These are phyloP conservation scores for Epichloe sylvatica DNA, from an alignment of 2,329 filamentous ascomycete species.

Conservation along the genomic window DNA sequence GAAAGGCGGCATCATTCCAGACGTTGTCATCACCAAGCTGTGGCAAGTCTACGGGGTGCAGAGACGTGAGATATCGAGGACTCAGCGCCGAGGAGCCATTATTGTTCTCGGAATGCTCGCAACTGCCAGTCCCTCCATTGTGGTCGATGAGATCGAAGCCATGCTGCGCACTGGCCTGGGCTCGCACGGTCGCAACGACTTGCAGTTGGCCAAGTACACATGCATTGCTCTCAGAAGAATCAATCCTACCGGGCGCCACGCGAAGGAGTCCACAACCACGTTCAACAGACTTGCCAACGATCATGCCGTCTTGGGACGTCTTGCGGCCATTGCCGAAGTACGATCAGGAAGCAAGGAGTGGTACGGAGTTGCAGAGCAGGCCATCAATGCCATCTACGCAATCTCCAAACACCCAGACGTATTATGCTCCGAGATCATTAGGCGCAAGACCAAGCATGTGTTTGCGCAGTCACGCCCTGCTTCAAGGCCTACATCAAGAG, in stretches of 20 bases:
- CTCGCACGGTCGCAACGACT: slow-evolving; percentile 61
- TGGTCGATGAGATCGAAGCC: slow-evolving; percentile 86
- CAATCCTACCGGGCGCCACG: slow-evolving; percentile 68
- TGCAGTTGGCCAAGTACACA: slow-evolving; percentile 86
- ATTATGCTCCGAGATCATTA: slow-evolving; percentile 79
- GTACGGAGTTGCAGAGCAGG: slow-evolving; percentile 91
- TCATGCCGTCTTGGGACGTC: slow-evolving; percentile 67
- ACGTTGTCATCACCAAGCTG: slow-evolving; percentile 75
- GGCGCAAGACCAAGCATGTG: slow-evolving; percentile 72
- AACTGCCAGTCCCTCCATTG: slow-evolving; percentile 80
- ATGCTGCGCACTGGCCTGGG: slow-evolving; percentile 87
- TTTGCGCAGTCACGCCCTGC: slow-evolving; percentile 38
- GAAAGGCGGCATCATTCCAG: slow-evolving; percentile 76
- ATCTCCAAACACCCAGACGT: slow-evolving; percentile 89
- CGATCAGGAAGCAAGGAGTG: slow-evolving; percentile 86
- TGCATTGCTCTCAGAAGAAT: slow-evolving; percentile 87
- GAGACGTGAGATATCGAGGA: slow-evolving; percentile 81
- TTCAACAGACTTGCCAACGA: slow-evolving; percentile 79
- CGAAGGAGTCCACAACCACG: slow-evolving; percentile 54
- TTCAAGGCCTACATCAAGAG: slow-evolving; percentile 30
- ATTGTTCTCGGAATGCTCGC: slow-evolving; percentile 96
- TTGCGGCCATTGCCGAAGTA: slow-evolving; percentile 76
- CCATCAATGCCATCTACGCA: slow-evolving; percentile 87
- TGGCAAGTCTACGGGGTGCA: slow-evolving; percentile 98
- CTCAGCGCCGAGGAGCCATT: slow-evolving; percentile 80